Evolutionary conservation across 345 rosid genomes (phyloP), one percentile per base, ranked within the genome.

Genomic region (Murraya paniculata): DNA sequence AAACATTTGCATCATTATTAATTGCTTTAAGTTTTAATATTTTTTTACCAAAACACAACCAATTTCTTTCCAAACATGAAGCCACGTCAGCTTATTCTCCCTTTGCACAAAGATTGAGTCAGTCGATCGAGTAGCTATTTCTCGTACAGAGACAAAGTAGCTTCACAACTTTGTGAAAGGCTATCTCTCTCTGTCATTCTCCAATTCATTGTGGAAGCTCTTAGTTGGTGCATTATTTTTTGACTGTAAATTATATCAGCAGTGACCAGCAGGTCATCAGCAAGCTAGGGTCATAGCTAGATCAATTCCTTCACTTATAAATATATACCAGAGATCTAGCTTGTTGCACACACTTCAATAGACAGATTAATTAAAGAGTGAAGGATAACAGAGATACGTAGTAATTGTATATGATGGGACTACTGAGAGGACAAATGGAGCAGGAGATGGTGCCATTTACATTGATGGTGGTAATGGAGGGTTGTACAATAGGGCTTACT

Each of bases 391-490:
- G 18, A 3, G 50, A 45, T 0, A 13, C 50, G 3, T 3, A 45
- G 14, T 3, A 45, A 45, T 11, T 45, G 3, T 45, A 3, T 0
- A 45, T 45, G 18, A 45, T 45, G 50, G 50, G 50, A 13, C 50
- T 45, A 11, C 1, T 45, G 50, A 45, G 50, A 11, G 50, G 50
- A 13, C 75, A 45, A 21, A 80, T 81, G 73, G 64, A 36, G 28
- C 84, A 73, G 28, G 90, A 84, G 68, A 84, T 75, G 16, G 80
- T 65, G 77, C 90, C 93, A 41, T 91, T 87, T 75, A 39, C 79
- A 39, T 80, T 82, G 82, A 92, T 92, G 98, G 86, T 90, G 80
- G 73, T 84, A 72, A 84, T 89, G 90, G 94, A 94, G n/a, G 97
- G 91, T 28, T 85, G 91, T 82, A 89, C 97, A 22, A 87, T 91